These are phyloP conservation scores for Penicillium desertorum DNA, from an alignment of 495 filamentous ascomycete species.

Conservation along the genomic window DNA sequence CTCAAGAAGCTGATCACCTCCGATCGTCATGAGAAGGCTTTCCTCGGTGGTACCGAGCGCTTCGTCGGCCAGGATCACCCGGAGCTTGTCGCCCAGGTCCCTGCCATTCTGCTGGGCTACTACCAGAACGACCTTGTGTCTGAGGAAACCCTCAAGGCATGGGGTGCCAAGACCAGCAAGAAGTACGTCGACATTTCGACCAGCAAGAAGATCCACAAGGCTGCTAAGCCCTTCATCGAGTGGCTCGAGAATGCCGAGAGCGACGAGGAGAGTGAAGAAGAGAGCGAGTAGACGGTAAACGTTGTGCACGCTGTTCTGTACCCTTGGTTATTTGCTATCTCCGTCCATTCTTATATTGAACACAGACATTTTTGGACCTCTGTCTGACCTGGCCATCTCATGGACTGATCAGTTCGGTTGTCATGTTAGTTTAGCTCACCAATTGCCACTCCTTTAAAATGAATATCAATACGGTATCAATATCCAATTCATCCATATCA, in stretches of 20 bases:
- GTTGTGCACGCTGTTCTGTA: not conserved
- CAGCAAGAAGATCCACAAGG: constrained; percentile 95
- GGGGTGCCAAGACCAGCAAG: constrained; percentile 94
- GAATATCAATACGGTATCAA: constrained; percentile 1
- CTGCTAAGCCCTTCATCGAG: constrained; percentile 86
- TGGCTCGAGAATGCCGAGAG: constrained; percentile 92
- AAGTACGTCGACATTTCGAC: constrained; percentile 88
- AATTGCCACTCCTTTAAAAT: constrained; percentile 29
- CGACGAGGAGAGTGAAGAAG: constrained; percentile 64
- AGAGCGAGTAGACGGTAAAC: constrained; percentile 29
- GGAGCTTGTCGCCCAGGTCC: constrained; percentile 72
- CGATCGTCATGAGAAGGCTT: constrained; percentile 91
- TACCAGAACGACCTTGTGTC: constrained; percentile 85
- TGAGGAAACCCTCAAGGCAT: constrained; percentile 85
- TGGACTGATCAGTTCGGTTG: constrained; percentile 4
- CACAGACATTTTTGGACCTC: not conserved
- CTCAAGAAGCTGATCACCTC: constrained; percentile 90
- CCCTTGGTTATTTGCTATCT: not conserved
- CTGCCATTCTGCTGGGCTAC: constrained; percentile 80
- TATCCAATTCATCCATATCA: not conserved
- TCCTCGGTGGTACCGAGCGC: constrained; percentile 95
- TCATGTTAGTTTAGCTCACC: constrained; percentile 24
- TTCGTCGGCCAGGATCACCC: constrained; percentile 82
- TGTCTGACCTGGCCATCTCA: constrained; percentile 1
- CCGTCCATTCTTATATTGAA: not conserved